Percentiles rank a stretch among this genome's conserved stretches.
These are phyloP conservation scores for Monosporozyma servazzii DNA, from an alignment of 805 yeast genomes.

Conservation along the genomic window DNA sequence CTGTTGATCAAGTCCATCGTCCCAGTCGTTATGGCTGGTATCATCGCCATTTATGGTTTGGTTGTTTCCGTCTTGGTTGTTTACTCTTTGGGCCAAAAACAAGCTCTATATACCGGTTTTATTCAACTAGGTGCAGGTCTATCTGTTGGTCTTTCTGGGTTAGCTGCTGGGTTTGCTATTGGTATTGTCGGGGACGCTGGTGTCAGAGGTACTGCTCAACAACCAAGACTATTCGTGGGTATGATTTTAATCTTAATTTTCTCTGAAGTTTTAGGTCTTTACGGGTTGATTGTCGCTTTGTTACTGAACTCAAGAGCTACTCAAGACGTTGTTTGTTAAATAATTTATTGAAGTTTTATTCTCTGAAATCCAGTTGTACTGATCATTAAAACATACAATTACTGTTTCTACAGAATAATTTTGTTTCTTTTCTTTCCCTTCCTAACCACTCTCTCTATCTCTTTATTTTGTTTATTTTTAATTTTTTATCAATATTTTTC, in stretches of 20 bases:
- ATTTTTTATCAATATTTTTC: no score
- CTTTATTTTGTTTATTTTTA: background rate
- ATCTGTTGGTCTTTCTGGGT: constrained; percentile 92
- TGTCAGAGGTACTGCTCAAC: constrained; percentile 97
- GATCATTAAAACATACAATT: no score
- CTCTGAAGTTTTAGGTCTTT: constrained; percentile 97
- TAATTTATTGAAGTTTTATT: background rate
- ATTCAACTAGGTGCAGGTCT: constrained; percentile 97
- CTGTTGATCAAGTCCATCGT: constrained; percentile 85
- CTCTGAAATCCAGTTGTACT: background rate
- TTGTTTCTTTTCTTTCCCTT: background rate
- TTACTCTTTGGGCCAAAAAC: constrained; percentile 78
- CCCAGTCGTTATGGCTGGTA: constrained; percentile 99
- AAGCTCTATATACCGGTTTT: constrained; percentile 93
- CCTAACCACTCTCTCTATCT: constrained; percentile 1
- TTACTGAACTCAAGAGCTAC: constrained; percentile 96
- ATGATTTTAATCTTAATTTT: constrained; percentile 97
- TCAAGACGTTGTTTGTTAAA: constrained; percentile 77
- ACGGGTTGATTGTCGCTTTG: constrained; percentile 96
- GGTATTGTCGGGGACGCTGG: constrained; percentile 99
- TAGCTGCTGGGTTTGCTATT: constrained; percentile 98
- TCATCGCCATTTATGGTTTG: constrained; percentile 95
- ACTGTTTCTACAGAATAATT: no score
- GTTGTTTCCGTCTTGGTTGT: constrained; percentile 94
- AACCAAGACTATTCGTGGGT: constrained; percentile 96